Conservation (phyloP, 371 early-diverging fungal species). For the Choanephora cucurbitarum region DNA sequence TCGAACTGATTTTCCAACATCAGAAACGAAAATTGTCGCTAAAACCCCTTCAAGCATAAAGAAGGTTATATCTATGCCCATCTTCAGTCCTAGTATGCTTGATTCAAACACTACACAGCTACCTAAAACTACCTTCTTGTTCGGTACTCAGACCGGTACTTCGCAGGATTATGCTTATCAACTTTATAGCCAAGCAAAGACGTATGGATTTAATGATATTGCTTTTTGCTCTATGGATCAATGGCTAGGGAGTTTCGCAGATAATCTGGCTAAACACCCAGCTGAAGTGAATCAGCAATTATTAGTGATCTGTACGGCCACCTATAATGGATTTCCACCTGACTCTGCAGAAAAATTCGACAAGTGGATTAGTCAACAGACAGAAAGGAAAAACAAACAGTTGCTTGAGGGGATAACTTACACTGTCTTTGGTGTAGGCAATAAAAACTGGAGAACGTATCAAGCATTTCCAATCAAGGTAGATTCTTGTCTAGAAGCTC, state of each 20-base stretch:
- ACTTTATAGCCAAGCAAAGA: conserved; percentile 37
- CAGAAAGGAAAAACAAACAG: conserved; percentile 22
- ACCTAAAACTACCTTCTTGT: conserved; percentile 50
- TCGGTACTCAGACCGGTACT: conserved; percentile 58
- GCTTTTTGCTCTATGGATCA: conserved; percentile 41
- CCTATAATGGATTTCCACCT: conserved; percentile 60
- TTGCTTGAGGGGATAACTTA: conserved; percentile 32
- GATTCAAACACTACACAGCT: conserved; percentile 1
- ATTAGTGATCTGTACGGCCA: conserved; percentile 45
- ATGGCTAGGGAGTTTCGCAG: conserved; percentile 35
- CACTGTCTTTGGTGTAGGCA: conserved; percentile 57
- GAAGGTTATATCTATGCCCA: too few species aligned
- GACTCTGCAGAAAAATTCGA: conserved; percentile 54
- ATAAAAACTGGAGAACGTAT: conserved; percentile 61
- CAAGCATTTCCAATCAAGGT: conserved; percentile 53
- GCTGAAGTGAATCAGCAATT: conserved; percentile 24
- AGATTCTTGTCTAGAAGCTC: conserved; percentile 29
- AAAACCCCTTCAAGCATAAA: too few species aligned
- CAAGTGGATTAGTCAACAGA: conserved; percentile 36
- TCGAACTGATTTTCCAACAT: conserved; percentile 37
- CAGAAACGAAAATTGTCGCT: too few species aligned
- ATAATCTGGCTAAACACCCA: conserved; percentile 18
- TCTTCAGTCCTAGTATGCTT: too few species aligned
- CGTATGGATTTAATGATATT: conserved; percentile 46
- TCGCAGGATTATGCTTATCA: conserved; percentile 53